Evolutionary conservation across 495 filamentous ascomycete genomes (phyloP), one percentile per base, ranked within the genome.

Genomic region (Xylaria curta): DNA sequence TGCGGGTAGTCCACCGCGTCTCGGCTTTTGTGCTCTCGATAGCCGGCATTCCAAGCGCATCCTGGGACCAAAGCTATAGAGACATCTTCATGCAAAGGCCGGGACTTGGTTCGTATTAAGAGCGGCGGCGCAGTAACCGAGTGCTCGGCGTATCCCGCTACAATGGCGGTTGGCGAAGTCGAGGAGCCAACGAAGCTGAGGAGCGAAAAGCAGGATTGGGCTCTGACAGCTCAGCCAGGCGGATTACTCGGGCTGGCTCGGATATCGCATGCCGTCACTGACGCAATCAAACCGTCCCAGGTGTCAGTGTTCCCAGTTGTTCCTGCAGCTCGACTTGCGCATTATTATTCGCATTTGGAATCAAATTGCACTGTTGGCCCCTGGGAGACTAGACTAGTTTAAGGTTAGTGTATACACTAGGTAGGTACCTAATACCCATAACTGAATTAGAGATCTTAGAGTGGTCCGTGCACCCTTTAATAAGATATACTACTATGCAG

Each of bases 1-100:
- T 70, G 46, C 83, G 84, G 63, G 82, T 82, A 46, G 76, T 78
- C 84, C 84, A 86, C 67, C 84, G 81, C 74, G 83, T 83, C 49
- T 72, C 81, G 59, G 83, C 67, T 71, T 79, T 79, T 38, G 73
- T 76, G 73, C 74, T 79, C 74, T 77, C 75, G 66, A 75, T 75
- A 38, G 75, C 60, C 62, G 71, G 76, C 76, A 79, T 79, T 69
- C 73, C 74, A 71, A 67, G 51, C 73, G 49, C 77, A 79, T 79
- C 74, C 73, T 78, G 73, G 62, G 44, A 9, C 15, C 58, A 4
- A 21, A 21, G 21, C 42, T 26, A 19, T 0, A 49, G 42, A 17
- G 61, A 40, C 42, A 64, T 31, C 24, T 4, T 4, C 3, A 9
- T 17, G 42, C 19, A 6, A n/a, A 64, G 28, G 42, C 17, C 26